phyloP scores from a whole-genome alignment of 1,284 basidiomycete species.

The Malassezia furfur region DNA sequence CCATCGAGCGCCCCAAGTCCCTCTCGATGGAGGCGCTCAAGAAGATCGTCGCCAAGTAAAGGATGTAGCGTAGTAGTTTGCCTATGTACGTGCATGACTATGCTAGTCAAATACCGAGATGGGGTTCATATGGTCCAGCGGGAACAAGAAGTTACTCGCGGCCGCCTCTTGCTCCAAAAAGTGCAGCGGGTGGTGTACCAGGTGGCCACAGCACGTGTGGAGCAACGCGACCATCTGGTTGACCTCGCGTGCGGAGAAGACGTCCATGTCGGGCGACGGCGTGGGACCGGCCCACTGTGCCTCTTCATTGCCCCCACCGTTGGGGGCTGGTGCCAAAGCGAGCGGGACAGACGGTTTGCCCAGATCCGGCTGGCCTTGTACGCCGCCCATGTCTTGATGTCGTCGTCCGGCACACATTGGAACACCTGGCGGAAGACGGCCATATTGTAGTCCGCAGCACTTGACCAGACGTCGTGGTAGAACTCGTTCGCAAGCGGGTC shows the following conservation, averaged over 20 bases:
- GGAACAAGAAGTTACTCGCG: conserved; percentile 37
- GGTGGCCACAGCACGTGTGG: conserved; percentile 28
- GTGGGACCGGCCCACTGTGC: conserved; percentile 4
- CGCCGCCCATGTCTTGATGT: conserved; percentile 42
- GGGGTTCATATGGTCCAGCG: conserved; percentile 41
- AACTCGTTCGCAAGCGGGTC: conserved; percentile 15
- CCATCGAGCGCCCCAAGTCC: conserved; percentile 48
- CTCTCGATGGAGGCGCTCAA: conserved; percentile 43
- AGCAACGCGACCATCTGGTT: conserved; percentile 40
- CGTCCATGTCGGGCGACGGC: not conserved
- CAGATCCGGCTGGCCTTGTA: conserved; percentile 39
- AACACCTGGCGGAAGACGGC: conserved; percentile 44
- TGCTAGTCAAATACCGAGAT: conserved; percentile 19
- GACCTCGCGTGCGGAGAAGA: conserved; percentile 30
- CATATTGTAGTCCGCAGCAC: conserved; percentile 41
- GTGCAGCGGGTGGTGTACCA: conserved; percentile 37
- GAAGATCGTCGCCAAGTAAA: conserved; percentile 40
- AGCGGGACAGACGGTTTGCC: conserved; percentile 26
- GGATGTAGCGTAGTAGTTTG: not conserved
- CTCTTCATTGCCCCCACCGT: not conserved
- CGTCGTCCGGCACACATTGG: conserved; percentile 44
- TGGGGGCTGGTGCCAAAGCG: not conserved
- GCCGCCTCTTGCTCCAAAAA: conserved; percentile 43
- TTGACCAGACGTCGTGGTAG: conserved; percentile 39
- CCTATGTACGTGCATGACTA: not conserved